Evolutionary conservation across 208 protist genomes (phyloP).

Genomic region (Trypanosoma brucei): DNA sequence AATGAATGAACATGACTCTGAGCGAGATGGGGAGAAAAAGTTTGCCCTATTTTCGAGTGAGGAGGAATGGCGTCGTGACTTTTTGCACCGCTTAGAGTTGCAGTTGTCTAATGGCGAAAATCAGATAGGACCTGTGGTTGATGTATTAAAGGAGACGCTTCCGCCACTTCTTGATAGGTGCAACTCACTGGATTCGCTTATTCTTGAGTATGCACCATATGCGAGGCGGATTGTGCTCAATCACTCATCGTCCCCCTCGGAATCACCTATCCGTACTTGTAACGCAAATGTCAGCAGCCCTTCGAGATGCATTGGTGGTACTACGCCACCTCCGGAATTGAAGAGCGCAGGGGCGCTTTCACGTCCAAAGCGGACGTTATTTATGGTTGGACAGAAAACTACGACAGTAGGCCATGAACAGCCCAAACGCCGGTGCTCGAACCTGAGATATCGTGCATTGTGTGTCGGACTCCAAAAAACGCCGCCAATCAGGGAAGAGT

Average conservation of each 20-base stretch:
- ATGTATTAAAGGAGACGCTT: conserved; percentile 65
- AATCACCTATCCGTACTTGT: neutral
- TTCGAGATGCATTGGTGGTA: neutral
- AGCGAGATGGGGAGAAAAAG: neutral
- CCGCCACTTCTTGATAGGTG: conserved; percentile 40
- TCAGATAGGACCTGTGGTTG: conserved; percentile 22
- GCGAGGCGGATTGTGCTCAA: conserved; percentile 63
- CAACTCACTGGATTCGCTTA: conserved; percentile 32
- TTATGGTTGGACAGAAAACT: conserved; percentile 6
- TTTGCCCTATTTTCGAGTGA: conserved; percentile 7
- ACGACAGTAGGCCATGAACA: neutral
- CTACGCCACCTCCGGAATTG: neutral
- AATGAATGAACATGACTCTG: neutral
- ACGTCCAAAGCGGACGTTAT: conserved; percentile 22
- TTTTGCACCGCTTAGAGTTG: conserved; percentile 10
- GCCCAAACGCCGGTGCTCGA: conserved; percentile 24
- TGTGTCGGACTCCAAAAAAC: conserved; percentile 20
- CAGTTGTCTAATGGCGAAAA: neutral
- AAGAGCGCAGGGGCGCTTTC: neutral
- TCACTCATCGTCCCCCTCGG: conserved; percentile 2
- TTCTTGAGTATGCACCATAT: conserved; percentile 65
- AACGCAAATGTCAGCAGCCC: neutral
- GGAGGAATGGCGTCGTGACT: conserved; percentile 15
- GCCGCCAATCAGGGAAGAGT: conserved; percentile 19
- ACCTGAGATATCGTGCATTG: conserved; percentile 30